Evolutionary conservation across 768 basidiomycete species (phyloP), one percentile per base, ranked within the genome.

Genomic region (Suillus fuscotomentosus): DNA sequence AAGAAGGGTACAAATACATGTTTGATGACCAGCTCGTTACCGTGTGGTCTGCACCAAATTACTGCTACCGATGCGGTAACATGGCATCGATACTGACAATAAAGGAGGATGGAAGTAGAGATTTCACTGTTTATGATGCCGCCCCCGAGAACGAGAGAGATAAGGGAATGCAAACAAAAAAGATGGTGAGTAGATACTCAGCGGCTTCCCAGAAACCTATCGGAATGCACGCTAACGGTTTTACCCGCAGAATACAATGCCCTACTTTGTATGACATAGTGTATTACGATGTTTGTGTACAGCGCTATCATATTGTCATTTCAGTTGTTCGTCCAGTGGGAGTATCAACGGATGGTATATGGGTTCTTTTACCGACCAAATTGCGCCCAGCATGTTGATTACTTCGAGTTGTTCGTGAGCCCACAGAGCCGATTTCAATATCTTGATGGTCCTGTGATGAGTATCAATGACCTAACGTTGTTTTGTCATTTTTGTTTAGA

Each of bases 1-100:
- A 96, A 75, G 94, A 96, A 76, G 94, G 95, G 2, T 95, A 86
- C 80, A 99, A 98, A 79, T 90, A 95, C 74, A 97, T 98, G 97
- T 97, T 98, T 70, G 92, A 97, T 72, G 86, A 90, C 66, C 84
- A 89, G 67, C 91, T 97, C 22, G 94, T 95, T 14, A 97, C 94
- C 0, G 94, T 97, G 11, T 97, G 94, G 94, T 50, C 88, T 6
- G 94, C 94, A 59, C 92, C 93, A 38, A 96, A 94, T 71, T 94
- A 94, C 73, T 95, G 88, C 73, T 88, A 88, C 67, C 78, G 88
- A 38, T 94, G 94, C 71, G 94, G 96, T 17, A 99, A 99, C 68
- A 82, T 93, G 78, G 96, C 96, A 0, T 90, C 90, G 39, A 94
- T 99, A 68, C 84, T 99, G 80, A 94, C 91, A 1, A 85, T 97